These are phyloP conservation scores for Plasmopara viticola DNA, from an alignment of 352 stramenopile species.

Conservation along the genomic window DNA sequence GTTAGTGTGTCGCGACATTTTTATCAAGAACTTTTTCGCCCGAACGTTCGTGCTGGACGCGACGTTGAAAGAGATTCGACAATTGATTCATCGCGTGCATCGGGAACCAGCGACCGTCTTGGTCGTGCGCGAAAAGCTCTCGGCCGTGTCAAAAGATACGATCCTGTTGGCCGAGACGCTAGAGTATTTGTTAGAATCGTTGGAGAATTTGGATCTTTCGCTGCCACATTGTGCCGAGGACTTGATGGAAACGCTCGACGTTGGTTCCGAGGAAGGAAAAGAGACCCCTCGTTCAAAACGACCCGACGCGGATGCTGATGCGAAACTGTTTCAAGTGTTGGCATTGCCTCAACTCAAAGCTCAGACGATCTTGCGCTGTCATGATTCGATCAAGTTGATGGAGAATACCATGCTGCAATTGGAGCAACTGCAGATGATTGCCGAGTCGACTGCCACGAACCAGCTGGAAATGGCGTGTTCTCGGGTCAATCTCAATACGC, in stretches of 20 bases:
- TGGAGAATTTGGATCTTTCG: slow-evolving; percentile 81
- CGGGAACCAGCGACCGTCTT: slow-evolving; percentile 80
- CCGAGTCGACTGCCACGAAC: slow-evolving; percentile 84
- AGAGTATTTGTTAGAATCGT: slow-evolving; percentile 92
- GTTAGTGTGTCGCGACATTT: slow-evolving; percentile 95
- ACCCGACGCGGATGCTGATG: slow-evolving; percentile 34
- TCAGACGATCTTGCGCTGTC: slow-evolving; percentile 90
- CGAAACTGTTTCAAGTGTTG: slow-evolving; percentile 88
- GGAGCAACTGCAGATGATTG: slow-evolving; percentile 92
- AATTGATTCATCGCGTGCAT: slow-evolving; percentile 84
- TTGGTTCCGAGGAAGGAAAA: slow-evolving; percentile 16
- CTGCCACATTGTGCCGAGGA: slow-evolving; percentile 12
- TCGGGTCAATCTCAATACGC: slow-evolving; percentile 85
- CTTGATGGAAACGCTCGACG: slow-evolving; percentile 40
- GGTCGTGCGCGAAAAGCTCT: slow-evolving; percentile 89
- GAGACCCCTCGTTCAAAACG: slow-evolving; percentile 9
- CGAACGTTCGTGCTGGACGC: slow-evolving; percentile 94
- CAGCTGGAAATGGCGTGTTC: slow-evolving; percentile 87
- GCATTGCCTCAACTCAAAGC: slow-evolving; percentile 82
- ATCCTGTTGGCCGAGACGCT: slow-evolving; percentile 95
- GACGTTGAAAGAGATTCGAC: slow-evolving; percentile 92
- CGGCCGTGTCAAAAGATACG: slow-evolving; percentile 89
- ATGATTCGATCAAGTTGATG: slow-evolving; percentile 95
- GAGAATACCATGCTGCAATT: slow-evolving; percentile 89
- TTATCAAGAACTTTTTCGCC: slow-evolving; percentile 97